phyloP scores from a whole-genome alignment of 1,284 basidiomycete genomes.

The Cutaneotrichosporon cavernicola region DNA sequence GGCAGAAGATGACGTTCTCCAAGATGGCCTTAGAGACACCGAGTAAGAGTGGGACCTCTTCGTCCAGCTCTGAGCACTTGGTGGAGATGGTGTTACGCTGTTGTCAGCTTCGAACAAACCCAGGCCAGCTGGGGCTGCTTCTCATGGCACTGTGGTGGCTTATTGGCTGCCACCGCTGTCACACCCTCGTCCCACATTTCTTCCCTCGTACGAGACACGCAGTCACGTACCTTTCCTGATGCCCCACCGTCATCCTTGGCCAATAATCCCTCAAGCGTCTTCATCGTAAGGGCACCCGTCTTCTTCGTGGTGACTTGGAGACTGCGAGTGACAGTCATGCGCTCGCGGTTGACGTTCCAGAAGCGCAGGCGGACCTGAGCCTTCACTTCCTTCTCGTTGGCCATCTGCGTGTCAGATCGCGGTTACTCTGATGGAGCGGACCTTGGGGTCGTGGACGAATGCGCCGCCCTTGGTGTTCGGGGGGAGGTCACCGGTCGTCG shows the following conservation, averaged over 20 bases:
- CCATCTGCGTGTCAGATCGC: conserved; percentile 62
- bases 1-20: conserved; percentile 99
- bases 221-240: conserved; percentile 63
- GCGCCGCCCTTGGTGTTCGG: conserved; percentile 97
- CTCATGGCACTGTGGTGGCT: not conserved
- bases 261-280: conserved; percentile 92
- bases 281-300: conserved; percentile 84
- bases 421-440: conserved; percentile 17
- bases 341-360: conserved; percentile 76
- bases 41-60: conserved; percentile 86
- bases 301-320: conserved; percentile 93
- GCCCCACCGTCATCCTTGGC: conserved; percentile 68
- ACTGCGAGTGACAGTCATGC: conserved; percentile 92
- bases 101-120: not conserved
- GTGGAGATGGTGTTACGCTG: conserved; percentile 87
- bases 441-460: conserved; percentile 94
- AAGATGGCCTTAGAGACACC: conserved; percentile 96
- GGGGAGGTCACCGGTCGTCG: conserved; percentile 95
- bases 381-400: conserved; percentile 96
- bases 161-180: not conserved
- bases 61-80: conserved; percentile 93
- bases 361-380: conserved; percentile 96
- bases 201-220: not conserved
- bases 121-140: conserved; percentile 3
- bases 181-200: not conserved